These are phyloP conservation scores for Capsicum pubescens DNA, from an alignment of 257 asterid genomes.

Conservation along the genomic window DNA sequence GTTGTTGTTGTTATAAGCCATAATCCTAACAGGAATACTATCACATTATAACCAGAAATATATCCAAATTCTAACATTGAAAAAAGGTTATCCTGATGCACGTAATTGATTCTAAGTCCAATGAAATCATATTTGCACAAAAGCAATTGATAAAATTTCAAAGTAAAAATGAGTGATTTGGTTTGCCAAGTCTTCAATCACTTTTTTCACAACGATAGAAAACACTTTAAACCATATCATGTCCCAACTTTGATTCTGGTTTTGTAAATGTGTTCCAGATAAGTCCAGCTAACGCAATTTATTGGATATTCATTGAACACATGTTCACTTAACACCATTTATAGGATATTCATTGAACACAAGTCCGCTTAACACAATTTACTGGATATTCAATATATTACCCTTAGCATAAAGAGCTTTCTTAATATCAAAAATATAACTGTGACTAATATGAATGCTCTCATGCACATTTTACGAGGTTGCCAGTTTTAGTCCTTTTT, in stretches of 20 bases:
- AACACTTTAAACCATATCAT: neutral
- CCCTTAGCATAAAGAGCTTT: neutral
- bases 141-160: conserved; percentile 1
- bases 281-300: neutral
- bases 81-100: neutral
- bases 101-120: neutral
- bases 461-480: too few species aligned
- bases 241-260: conserved; percentile 2
- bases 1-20: too few species aligned
- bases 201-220: neutral
- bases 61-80: neutral
- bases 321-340: neutral
- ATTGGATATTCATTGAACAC: neutral
- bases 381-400: neutral
- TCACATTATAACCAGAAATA: neutral
- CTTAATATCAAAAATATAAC: too few species aligned
- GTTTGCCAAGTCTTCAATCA: conserved; percentile 8
- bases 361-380: neutral
- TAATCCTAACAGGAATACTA: neutral
- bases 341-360: neutral
- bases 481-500: too few species aligned
- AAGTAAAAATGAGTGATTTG: neutral
- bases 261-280: neutral
- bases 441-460: too few species aligned
- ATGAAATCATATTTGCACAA: neutral